Percentiles rank a stretch among this genome's conserved stretches.
Evolutionary conservation across 2,329 filamentous ascomycete genomes (phyloP).

Genomic region (Colletotrichum tofieldiae): DNA sequence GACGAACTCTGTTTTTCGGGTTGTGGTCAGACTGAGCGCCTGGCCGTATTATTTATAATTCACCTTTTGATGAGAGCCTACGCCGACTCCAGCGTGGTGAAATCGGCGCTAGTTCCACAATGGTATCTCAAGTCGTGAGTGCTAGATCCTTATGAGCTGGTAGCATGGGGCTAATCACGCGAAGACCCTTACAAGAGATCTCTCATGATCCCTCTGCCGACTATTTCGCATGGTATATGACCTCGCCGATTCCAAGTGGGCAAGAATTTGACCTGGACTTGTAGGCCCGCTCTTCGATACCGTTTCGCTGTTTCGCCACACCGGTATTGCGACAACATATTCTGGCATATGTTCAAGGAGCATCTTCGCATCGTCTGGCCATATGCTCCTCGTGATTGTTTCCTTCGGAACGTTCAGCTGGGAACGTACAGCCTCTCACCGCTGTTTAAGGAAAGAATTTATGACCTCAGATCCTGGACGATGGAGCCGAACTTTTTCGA

Average conservation of each 20-base stretch:
- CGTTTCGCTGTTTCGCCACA: conserved; percentile 50
- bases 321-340: conserved; percentile 50
- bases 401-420: conserved; percentile 45
- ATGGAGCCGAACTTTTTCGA: conserved; percentile 49
- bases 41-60: conserved; percentile 46
- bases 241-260: no score
- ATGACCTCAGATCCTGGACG: conserved; percentile 49
- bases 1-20: conserved; percentile 47
- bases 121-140: conserved; percentile 37
- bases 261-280: not conserved
- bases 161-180: not conserved
- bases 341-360: conserved; percentile 48
- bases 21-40: conserved; percentile 45
- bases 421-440: conserved; percentile 47
- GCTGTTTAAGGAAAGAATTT: conserved; percentile 45
- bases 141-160: not conserved
- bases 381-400: conserved; percentile 48
- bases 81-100: conserved; percentile 44
- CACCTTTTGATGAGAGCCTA: conserved; percentile 49
- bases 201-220: conserved; percentile 19
- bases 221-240: conserved; percentile 19
- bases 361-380: conserved; percentile 47
- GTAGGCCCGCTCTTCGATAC: conserved; percentile 50
- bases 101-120: conserved; percentile 2
- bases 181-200: conserved; percentile 11